phyloP scores from a whole-genome alignment of 2,329 filamentous ascomycete species.

The Scorias spongiosa region DNA sequence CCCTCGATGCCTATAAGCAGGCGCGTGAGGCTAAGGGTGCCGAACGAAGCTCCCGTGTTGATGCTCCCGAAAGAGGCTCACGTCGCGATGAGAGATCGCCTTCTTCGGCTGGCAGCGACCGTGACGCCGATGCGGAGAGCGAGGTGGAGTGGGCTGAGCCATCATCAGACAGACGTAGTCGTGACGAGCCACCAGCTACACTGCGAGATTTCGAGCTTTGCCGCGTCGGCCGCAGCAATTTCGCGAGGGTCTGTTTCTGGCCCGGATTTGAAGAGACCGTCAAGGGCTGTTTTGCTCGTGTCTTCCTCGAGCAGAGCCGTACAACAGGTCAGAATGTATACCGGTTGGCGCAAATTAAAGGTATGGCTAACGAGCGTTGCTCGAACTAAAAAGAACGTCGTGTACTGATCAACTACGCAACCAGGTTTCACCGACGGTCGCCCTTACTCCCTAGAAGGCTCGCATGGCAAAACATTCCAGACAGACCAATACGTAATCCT shows the following conservation, averaged over 20 bases:
- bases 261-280: conserved; percentile 75
- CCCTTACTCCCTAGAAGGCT: conserved; percentile 63
- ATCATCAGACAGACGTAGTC: conserved; percentile 24
- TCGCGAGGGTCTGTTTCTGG: conserved; percentile 84
- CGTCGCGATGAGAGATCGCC: conserved; percentile 32
- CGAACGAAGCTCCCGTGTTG: conserved; percentile 25
- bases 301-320: conserved; percentile 66
- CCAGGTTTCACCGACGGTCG: conserved; percentile 62
- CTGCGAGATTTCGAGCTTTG: conserved; percentile 73
- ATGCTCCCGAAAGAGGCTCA: conserved; percentile 26
- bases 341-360: conserved; percentile 76
- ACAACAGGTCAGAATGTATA: conserved; percentile 63
- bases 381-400: conserved; percentile 12
- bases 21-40: conserved; percentile 46
- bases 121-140: conserved; percentile 56
- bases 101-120: conserved; percentile 26
- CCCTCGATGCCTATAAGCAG: conserved; percentile 56
- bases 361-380: conserved; percentile 29
- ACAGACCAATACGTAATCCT: conserved; percentile 76
- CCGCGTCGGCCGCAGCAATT: conserved; percentile 69
- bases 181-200: conserved; percentile 54
- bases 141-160: conserved; percentile 60
- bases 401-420: no score
- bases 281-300: conserved; percentile 68
- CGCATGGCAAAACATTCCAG: conserved; percentile 59